Evolutionary conservation across 139 green algal species (phyloP), one percentile per base, ranked within the genome.

Genomic region (Penium margaritaceum): DNA sequence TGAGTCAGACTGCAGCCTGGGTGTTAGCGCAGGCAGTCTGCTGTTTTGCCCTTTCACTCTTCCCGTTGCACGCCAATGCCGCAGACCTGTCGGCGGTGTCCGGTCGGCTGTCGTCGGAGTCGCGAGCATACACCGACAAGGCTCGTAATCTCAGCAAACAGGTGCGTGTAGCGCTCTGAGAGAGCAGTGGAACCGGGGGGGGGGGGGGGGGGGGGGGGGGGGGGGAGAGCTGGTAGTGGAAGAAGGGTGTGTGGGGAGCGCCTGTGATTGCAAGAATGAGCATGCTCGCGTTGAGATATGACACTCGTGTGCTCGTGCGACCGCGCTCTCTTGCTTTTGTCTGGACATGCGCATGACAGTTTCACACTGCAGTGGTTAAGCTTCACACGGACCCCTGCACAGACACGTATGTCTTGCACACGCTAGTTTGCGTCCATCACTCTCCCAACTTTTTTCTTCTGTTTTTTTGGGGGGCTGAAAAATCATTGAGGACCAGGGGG

Each of bases 111-210:
- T 85, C 86, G 14, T 67, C 80, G 9, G 94, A 97, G 72, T 92
- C 88, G 4, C 92, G 88, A 62, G 82, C 89, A 60, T 98, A 97
- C 80, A 72, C 85, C 3, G 81, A 80, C 32, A 87, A 88, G 9
- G 90, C 94, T 2, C 92, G 92, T 74, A 88, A 96, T 39, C 75
- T 99, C 66, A 90, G 94, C 74, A 75, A 84, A 81, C 87, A 91
- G 78, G 82, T 84, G 19, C 34, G 66, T 32, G 15, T 62, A 69
- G 5, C 61, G 12, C n/a, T 17, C 29, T 17, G 17, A 53, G 6
- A 62, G 34, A 72, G 7, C 44, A 12, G 36, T 65, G 33, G 38
- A 9, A 60, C 67, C 30, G 36, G 12, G 24, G 9, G 5, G 44
- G 15, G n/a, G n/a, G n/a, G n/a, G n/a, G n/a, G n/a, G n/a, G n/a